Conservation (phyloP, 1,284 basidiomycete genomes). For the Singerocomus rubriflavus region DNA sequence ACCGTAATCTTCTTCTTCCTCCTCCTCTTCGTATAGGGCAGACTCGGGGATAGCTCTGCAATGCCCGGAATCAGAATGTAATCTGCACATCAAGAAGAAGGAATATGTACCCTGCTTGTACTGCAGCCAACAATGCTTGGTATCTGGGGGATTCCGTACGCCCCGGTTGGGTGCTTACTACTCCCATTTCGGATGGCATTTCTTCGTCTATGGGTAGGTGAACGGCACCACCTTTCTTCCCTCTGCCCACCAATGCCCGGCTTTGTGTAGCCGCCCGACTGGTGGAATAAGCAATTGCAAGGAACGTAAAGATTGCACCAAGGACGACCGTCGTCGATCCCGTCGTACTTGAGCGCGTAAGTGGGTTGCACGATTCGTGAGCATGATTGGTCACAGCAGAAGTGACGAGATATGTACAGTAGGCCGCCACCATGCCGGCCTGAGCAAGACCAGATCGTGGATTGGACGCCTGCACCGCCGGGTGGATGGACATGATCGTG, state of each 20-base stretch:
- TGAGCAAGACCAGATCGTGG: constrained; percentile 95
- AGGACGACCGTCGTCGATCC: constrained; percentile 87
- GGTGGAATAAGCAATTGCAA: constrained; percentile 97
- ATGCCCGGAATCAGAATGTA: background rate
- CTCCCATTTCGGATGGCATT: constrained; percentile 60
- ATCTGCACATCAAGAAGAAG: background rate
- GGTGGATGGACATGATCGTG: constrained; percentile 83
- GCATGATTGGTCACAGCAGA: constrained; percentile 94
- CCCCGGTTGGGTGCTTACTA: constrained; percentile 84
- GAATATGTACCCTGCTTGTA: constrained; percentile 79
- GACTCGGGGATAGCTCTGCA: constrained; percentile 87
- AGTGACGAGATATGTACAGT: constrained; percentile 95
- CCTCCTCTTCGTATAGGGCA: constrained; percentile 84
- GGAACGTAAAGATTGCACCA: constrained; percentile 94
- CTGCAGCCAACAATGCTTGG: constrained; percentile 92
- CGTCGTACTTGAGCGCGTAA: constrained; percentile 68
- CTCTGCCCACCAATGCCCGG: constrained; percentile 80
- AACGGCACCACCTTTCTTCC: constrained; percentile 60
- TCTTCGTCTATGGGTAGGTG: constrained; percentile 57
- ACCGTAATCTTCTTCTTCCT: constrained; percentile 62
- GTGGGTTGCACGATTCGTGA: constrained; percentile 85
- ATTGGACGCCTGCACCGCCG: constrained; percentile 89
- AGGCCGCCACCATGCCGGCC: constrained; percentile 93
- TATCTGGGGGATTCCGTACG: constrained; percentile 88
- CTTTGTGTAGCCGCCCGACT: constrained; percentile 95